These are phyloP conservation scores for Cymbidium sinense DNA, from an alignment of 106 monocot species.

Conservation along the genomic window DNA sequence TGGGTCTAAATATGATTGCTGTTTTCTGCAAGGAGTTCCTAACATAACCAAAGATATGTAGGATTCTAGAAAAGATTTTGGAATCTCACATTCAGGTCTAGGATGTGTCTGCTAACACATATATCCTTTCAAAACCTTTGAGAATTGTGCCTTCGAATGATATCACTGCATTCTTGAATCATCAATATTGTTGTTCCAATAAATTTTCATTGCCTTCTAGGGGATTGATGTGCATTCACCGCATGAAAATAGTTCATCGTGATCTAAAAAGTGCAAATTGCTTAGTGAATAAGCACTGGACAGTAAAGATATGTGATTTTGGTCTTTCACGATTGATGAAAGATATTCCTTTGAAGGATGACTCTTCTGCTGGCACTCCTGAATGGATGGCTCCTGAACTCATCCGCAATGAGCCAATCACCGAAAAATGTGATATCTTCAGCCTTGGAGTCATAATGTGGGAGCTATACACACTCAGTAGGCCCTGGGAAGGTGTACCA, in stretches of 20 bases:
- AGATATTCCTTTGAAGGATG: constrained; percentile 60
- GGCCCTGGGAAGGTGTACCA: constrained; percentile 93
- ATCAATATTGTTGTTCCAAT: neutral
- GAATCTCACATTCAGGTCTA: neutral
- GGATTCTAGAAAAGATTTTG: neutral
- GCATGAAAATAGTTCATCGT: constrained; percentile 95
- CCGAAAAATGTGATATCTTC: constrained; percentile 94
- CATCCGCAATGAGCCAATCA: constrained; percentile 84
- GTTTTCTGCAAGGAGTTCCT: neutral
- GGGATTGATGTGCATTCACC: constrained; percentile 98
- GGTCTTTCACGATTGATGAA: constrained; percentile 77
- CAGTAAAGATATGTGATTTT: constrained; percentile 96
- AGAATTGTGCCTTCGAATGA: no score
- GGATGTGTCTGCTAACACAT: neutral
- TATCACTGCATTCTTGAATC: no score
- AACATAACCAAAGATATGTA: neutral
- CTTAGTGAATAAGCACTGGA: constrained; percentile 92
- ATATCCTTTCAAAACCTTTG: no score
- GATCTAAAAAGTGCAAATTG: constrained; percentile 98
- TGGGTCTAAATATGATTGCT: constrained; percentile 2
- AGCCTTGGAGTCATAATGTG: constrained; percentile 97
- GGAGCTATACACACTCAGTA: constrained; percentile 87
- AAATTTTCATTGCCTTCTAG: constrained; percentile 16
- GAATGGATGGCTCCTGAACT: constrained; percentile 99
- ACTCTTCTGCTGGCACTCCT: constrained; percentile 89